phyloP scores from a whole-genome alignment of 2,329 filamentous ascomycete species.

The Cladorrhinum sp. region DNA sequence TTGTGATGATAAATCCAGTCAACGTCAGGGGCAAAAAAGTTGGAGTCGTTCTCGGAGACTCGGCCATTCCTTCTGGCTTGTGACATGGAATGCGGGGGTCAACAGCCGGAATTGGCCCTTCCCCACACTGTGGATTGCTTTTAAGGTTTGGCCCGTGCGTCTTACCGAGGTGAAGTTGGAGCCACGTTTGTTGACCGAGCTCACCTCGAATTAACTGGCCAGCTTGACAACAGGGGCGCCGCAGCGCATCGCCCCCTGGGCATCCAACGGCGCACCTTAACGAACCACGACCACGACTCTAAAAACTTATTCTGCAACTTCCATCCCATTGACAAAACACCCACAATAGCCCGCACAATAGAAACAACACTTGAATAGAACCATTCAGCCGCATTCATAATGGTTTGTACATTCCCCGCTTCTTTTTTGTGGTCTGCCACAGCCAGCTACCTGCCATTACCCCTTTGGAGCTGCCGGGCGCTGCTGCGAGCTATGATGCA shows the following conservation, averaged over 20 bases:
- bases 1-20: neutral
- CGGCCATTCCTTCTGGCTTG: neutral
- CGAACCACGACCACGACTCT: neutral
- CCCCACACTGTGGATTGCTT: neutral
- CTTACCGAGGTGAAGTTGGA: neutral
- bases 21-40: neutral
- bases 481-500: neutral
- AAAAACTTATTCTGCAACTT: neutral
- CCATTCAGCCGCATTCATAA: slow-evolving; percentile 9
- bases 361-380: neutral
- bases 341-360: neutral
- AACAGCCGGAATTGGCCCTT: neutral
- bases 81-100: slow-evolving; percentile 1
- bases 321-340: neutral
- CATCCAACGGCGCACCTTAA: neutral
- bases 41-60: neutral
- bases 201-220: slow-evolving; percentile 26
- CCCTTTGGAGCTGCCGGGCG: too few species aligned
- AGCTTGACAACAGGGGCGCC: slow-evolving; percentile 26
- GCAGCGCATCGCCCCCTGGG: slow-evolving; percentile 11
- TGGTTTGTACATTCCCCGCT: slow-evolving; percentile 11
- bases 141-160: neutral
- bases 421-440: too few species aligned
- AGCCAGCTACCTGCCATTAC: too few species aligned
- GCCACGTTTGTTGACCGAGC: neutral